Conservation (phyloP, 805 yeast species). For the Myxozyma nipponensis region DNA sequence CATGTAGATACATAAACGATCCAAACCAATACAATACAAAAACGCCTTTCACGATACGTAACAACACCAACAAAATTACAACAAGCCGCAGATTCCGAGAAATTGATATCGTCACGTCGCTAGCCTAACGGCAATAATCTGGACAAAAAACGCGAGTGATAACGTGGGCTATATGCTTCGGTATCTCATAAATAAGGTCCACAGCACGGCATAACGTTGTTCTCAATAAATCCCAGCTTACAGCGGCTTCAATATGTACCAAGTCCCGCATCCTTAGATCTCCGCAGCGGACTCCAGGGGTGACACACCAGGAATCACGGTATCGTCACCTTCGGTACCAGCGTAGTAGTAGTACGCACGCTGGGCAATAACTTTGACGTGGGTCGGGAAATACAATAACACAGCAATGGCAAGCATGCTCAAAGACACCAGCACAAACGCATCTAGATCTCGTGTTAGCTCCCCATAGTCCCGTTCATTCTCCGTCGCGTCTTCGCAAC, state of each 20-base stretch:
- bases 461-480: background rate
- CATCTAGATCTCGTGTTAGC: slow-evolving; percentile 7
- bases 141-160: no score
- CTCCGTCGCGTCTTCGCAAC: slow-evolving; percentile 5
- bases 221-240: no score
- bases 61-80: no score
- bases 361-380: slow-evolving; percentile 23
- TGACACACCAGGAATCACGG: background rate
- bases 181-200: no score
- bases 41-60: no score
- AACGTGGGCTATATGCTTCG: no score
- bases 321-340: slow-evolving; percentile 6
- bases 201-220: no score
- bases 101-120: no score
- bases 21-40: no score
- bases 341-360: slow-evolving; percentile 26
- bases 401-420: slow-evolving; percentile 21
- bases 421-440: slow-evolving; percentile 16
- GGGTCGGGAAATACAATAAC: slow-evolving; percentile 23
- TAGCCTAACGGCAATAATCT: no score
- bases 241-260: background rate
- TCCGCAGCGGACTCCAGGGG: background rate
- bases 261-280: background rate
- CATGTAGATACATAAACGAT: no score
- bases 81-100: no score